These are phyloP conservation scores for Penicillium canescens DNA, from an alignment of 495 filamentous ascomycete species.

Conservation along the genomic window DNA sequence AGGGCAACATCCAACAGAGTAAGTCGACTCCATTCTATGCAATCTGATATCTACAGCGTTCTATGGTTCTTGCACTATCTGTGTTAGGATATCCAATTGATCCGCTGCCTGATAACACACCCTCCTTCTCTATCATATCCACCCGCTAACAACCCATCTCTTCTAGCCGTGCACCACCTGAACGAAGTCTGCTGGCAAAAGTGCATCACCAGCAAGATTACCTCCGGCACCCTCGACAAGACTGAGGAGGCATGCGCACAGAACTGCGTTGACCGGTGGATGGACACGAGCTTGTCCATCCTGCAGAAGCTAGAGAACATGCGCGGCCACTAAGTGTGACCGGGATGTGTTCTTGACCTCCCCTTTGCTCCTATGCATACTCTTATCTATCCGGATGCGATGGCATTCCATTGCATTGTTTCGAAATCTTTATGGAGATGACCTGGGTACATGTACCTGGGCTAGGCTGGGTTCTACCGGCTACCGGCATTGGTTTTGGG, in stretches of 20 bases:
- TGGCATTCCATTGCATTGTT: no score
- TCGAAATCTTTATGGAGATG: no score
- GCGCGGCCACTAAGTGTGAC: slow-evolving; percentile 38
- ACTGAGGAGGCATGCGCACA: slow-evolving; percentile 76
- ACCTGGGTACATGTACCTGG: background rate
- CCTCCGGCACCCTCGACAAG: slow-evolving; percentile 65
- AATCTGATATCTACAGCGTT: background rate
- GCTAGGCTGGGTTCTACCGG: background rate
- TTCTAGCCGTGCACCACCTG: slow-evolving; percentile 72
- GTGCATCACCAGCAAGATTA: slow-evolving; percentile 72
- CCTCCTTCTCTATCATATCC: background rate
- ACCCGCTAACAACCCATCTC: slow-evolving; percentile 12
- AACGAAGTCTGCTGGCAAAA: slow-evolving; percentile 93
- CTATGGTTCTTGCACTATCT: no score
- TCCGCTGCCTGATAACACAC: background rate
- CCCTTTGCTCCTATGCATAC: background rate
- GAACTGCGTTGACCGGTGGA: slow-evolving; percentile 91
- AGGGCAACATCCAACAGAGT: slow-evolving; percentile 78
- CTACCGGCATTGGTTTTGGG: background rate
- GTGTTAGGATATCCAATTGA: no score
- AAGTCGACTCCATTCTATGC: slow-evolving; percentile 31
- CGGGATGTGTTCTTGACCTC: background rate
- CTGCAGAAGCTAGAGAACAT: slow-evolving; percentile 75
- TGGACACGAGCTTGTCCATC: slow-evolving; percentile 82
- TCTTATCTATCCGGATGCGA: background rate